Evolutionary conservation across 1,139 yeast genomes (phyloP), one percentile per base, ranked within the genome.

Genomic region (Debaryomyces sp.): DNA sequence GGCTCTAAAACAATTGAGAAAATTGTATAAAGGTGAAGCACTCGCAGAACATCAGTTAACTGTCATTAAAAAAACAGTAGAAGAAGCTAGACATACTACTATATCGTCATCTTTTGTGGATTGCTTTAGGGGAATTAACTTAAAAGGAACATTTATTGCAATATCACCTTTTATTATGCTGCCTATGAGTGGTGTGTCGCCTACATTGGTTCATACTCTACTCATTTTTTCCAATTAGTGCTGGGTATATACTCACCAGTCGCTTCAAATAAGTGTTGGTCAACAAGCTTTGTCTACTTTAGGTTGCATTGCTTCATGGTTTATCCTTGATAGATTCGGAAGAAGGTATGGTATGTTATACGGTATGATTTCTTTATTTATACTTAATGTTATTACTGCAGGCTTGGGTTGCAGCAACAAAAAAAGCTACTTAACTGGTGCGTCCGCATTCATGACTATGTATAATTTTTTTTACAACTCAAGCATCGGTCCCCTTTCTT

Each of bases 401-500:
- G 48, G 51, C 2, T 45, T 51, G 12, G 59, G 59, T 21, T 33
- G 18, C 7, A 49, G 47, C 9, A 50, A 50, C 48, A n/a, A 33
- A 4, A 7, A 34, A n/a, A 22, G 8, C 8, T 22, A 13, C 30
- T 15, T 29, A 1, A 50, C 46, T 2, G 51, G 46, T 6, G 41
- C 50, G 1, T 43, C 46, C 6, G 52, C 36, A 7, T 48, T 50
- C 35, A 55, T 59, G 49, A 47, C 51, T 22, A 46, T 56, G 54
- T 58, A 51, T 46, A 51, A 51, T 23, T 56, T 50, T 45, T 50
- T 50, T 24, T 60, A 55, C 52, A 56, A 59, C 39, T 30, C 49
- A 13, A 55, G 54, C 24, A 45, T 60, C 22, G 64, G 62, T 34
- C 48, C 61, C 4, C 33, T 54, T 6, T 44, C 58, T 4, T 58